phyloP scores from a whole-genome alignment of 345 rosid species.

The Psidium friedrichsthalianum region DNA sequence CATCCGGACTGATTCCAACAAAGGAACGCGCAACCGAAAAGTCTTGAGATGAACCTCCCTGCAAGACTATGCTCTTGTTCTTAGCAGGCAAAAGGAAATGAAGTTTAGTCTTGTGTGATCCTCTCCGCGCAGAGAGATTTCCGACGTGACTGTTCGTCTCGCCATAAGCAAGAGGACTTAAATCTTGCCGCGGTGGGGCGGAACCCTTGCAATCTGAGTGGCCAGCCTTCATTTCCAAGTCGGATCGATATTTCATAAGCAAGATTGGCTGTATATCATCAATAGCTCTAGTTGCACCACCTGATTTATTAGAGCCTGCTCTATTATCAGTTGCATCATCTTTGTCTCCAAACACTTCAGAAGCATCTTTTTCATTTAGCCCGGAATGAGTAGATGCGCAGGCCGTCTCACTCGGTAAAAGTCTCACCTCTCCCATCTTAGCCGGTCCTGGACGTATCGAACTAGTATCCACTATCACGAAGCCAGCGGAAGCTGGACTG shows the following conservation, averaged over 20 bases:
- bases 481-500: conserved; percentile 5
- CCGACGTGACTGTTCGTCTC: neutral
- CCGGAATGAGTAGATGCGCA: conserved; percentile 5
- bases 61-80: conserved; percentile 1
- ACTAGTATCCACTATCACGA: conserved; percentile 44
- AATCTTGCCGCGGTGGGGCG: neutral
- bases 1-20: neutral
- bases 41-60: conserved; percentile 10
- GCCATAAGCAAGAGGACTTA: neutral
- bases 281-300: neutral
- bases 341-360: conserved; percentile 2
- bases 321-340: neutral
- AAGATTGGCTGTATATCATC: neutral
- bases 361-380: conserved; percentile 11
- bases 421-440: conserved; percentile 28
- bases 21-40: neutral
- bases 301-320: neutral
- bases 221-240: neutral
- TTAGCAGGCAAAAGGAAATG: neutral
- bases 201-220: neutral
- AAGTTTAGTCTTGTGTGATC: neutral
- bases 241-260: neutral
- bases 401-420: conserved; percentile 18
- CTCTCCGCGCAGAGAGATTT: neutral
- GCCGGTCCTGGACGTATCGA: conserved; percentile 9